Conservation (phyloP, 1,284 basidiomycete species). For the Sporisorium scitamineum region DNA sequence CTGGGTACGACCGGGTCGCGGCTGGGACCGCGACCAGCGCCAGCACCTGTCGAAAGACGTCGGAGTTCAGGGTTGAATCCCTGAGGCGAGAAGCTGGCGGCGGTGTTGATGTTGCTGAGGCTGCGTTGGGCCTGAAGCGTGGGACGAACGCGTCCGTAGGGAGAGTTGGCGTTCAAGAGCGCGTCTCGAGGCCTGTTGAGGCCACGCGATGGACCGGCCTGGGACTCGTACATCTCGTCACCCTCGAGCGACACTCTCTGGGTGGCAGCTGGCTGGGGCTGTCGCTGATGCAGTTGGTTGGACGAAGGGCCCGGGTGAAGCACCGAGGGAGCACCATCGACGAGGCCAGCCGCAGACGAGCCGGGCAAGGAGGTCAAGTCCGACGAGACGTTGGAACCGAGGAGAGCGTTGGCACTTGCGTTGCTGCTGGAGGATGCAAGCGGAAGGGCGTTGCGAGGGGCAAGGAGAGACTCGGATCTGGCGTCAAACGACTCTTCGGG, state of each 20-base stretch:
- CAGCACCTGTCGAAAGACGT: slow-evolving; percentile 27
- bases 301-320: slow-evolving; percentile 29
- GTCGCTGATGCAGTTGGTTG: slow-evolving; percentile 23
- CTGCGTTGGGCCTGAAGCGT: slow-evolving; percentile 22
- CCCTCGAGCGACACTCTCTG: slow-evolving; percentile 19
- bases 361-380: slow-evolving; percentile 12
- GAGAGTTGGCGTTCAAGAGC: slow-evolving; percentile 24
- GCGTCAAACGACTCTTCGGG: slow-evolving; percentile 19
- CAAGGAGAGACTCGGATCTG: slow-evolving; percentile 18
- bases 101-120: slow-evolving; percentile 16
- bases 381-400: slow-evolving; percentile 1
- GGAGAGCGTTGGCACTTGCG: slow-evolving; percentile 10
- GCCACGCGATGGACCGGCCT: slow-evolving; percentile 43
- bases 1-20: slow-evolving; percentile 44
- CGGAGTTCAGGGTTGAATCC: slow-evolving; percentile 29
- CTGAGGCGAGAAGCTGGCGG: slow-evolving; percentile 30
- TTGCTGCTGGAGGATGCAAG: slow-evolving; percentile 3
- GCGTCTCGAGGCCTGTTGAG: slow-evolving; percentile 32
- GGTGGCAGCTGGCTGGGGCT: slow-evolving; percentile 1
- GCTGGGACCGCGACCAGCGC: slow-evolving; percentile 14
- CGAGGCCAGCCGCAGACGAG: slow-evolving; percentile 14
- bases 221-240: slow-evolving; percentile 38
- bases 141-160: slow-evolving; percentile 28
- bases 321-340: slow-evolving; percentile 32
- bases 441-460: slow-evolving; percentile 3